These are phyloP conservation scores for Vanrija humicola DNA, from an alignment of 1,284 basidiomycete species.

Conservation along the genomic window DNA sequence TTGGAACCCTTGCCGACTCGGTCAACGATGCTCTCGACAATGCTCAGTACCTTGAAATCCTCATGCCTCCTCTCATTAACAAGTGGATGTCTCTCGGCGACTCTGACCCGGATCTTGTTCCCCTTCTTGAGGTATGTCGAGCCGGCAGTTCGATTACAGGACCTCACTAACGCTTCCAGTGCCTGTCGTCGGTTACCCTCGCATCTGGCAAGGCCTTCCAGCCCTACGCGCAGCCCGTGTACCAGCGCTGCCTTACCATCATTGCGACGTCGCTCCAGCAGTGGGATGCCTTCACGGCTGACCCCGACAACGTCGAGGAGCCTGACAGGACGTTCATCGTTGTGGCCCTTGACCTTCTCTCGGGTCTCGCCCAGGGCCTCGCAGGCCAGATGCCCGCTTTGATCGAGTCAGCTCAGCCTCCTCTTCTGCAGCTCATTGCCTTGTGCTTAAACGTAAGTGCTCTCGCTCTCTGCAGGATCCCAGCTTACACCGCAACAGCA, in stretches of 20 bases:
- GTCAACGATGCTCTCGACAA: constrained; percentile 85
- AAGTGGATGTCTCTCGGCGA: constrained; percentile 87
- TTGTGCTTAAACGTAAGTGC: constrained; percentile 67
- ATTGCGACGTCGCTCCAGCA: constrained; percentile 75
- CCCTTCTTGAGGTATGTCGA: constrained; percentile 74
- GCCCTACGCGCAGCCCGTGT: constrained; percentile 85
- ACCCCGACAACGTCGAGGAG: constrained; percentile 76
- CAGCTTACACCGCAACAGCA: constrained; percentile 52
- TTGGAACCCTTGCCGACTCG: constrained; percentile 95
- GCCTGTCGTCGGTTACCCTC: constrained; percentile 94
- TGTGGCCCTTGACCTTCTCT: constrained; percentile 89
- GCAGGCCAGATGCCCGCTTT: constrained; percentile 69
- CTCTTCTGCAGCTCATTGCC: constrained; percentile 71
- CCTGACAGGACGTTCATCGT: constrained; percentile 95
- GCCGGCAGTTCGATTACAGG: constrained; percentile 1
- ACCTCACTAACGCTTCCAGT: constrained; percentile 54
- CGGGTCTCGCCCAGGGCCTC: constrained; percentile 91
- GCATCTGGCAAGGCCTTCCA: constrained; percentile 90
- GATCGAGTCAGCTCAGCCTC: constrained; percentile 66
- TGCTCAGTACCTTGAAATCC: constrained; percentile 81
- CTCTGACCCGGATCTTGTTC: constrained; percentile 88
- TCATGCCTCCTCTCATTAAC: constrained; percentile 91
- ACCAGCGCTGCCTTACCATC: constrained; percentile 83
- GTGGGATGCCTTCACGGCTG: constrained; percentile 60
- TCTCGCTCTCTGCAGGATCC: background rate